Evolutionary conservation across 352 stramenopile genomes (phyloP).

Genomic region (Pythium volutum): DNA sequence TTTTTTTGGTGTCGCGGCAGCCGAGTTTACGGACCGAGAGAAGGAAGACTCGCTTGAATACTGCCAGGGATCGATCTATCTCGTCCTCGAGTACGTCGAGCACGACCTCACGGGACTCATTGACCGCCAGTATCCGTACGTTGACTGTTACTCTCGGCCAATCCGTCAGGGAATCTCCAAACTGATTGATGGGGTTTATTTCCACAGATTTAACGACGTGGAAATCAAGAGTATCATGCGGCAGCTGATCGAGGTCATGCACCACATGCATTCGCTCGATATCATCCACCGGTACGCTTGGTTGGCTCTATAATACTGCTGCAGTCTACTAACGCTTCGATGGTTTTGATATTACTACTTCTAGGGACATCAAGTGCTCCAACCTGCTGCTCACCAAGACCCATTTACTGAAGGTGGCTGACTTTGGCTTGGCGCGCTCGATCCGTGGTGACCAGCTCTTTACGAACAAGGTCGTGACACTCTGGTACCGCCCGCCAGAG

Average conservation of each 20-base stretch:
- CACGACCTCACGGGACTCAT: slow-evolving; percentile 87
- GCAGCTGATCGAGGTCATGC: slow-evolving; percentile 82
- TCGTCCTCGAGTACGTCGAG: slow-evolving; percentile 88
- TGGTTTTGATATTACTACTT: neutral
- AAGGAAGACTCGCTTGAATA: slow-evolving; percentile 84
- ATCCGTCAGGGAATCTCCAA: neutral
- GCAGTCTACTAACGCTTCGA: neutral
- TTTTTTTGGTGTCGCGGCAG: slow-evolving; percentile 20
- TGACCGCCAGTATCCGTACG: slow-evolving; percentile 80
- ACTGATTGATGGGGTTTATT: neutral
- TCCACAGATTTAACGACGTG: slow-evolving; percentile 68
- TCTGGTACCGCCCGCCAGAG: slow-evolving; percentile 95
- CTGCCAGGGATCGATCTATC: slow-evolving; percentile 85
- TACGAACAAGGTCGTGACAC: slow-evolving; percentile 96
- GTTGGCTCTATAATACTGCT: neutral
- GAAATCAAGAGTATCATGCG: slow-evolving; percentile 89
- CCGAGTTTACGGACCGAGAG: slow-evolving; percentile 81
- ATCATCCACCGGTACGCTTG: slow-evolving; percentile 77
- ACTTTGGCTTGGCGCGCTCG: slow-evolving; percentile 84
- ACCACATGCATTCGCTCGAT: slow-evolving; percentile 86
- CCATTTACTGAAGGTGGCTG: slow-evolving; percentile 81
- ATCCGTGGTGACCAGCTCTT: slow-evolving; percentile 84
- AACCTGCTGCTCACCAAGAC: slow-evolving; percentile 79
- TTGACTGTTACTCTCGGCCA: neutral
- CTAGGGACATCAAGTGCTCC: slow-evolving; percentile 91